Evolutionary conservation across 441 rosid genomes (phyloP).

Genomic region (Pelargonium australe): DNA sequence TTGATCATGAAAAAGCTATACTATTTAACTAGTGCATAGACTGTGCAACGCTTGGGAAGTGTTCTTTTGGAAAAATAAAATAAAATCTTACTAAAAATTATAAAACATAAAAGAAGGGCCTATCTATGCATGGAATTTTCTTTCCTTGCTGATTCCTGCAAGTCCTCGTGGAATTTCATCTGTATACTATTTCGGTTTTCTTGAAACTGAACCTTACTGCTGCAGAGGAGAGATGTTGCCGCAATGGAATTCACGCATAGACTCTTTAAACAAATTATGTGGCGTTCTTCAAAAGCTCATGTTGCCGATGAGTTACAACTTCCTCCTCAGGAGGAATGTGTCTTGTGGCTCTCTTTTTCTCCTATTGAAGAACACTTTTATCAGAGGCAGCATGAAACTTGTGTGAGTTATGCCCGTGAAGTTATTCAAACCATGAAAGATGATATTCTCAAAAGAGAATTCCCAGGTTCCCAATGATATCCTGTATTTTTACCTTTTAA

Average conservation of each 20-base stretch:
- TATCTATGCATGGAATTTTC: not conserved
- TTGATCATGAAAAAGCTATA: no score
- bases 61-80: not conserved
- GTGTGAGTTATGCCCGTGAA: constrained; percentile 84
- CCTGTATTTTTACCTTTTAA: constrained; percentile 23
- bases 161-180: constrained; percentile 2
- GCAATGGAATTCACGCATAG: constrained; percentile 77
- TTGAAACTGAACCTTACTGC: constrained; percentile 16
- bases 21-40: not conserved
- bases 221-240: constrained; percentile 58
- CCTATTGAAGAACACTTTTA: constrained; percentile 94
- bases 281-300: constrained; percentile 91
- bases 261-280: constrained; percentile 77
- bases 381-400: constrained; percentile 93
- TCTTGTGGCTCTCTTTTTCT: constrained; percentile 86
- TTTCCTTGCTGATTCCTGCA: not conserved
- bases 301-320: constrained; percentile 92
- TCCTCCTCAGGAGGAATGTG: constrained; percentile 87
- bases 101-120: not conserved
- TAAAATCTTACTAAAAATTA: no score
- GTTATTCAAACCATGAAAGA: constrained; percentile 76
- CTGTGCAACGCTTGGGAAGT: not conserved
- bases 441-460: constrained; percentile 65
- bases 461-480: constrained; percentile 39
- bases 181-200: constrained; percentile 12